phyloP scores from a whole-genome alignment of 2,329 filamentous ascomycete species.

The Fusarium sp. region DNA sequence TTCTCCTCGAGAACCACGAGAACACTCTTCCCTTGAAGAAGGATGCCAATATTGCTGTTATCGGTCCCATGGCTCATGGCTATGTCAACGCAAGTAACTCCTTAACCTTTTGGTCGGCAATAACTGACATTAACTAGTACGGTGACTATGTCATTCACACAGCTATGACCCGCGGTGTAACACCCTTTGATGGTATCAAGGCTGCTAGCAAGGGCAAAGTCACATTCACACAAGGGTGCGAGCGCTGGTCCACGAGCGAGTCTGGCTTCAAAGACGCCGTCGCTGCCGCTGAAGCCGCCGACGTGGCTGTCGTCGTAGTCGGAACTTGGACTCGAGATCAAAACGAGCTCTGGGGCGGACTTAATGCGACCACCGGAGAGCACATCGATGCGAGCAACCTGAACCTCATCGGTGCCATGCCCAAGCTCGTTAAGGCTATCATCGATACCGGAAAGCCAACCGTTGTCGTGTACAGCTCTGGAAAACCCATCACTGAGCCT shows the following conservation, averaged over 20 bases:
- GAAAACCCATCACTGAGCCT: conserved; percentile 78
- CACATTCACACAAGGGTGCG: conserved; percentile 76
- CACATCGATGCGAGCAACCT: conserved; percentile 75
- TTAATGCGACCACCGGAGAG: conserved; percentile 81
- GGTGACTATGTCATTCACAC: conserved; percentile 79
- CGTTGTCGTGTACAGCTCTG: conserved; percentile 74
- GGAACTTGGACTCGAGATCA: conserved; percentile 83
- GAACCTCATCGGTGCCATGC: conserved; percentile 77
- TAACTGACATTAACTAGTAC: conserved; percentile 56
- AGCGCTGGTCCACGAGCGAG: conserved; percentile 77
- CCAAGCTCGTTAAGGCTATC: conserved; percentile 72
- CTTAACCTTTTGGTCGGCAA: not conserved
- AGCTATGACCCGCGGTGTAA: conserved; percentile 73
- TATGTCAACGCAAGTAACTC: conserved; percentile 70
- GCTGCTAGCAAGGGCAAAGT: conserved; percentile 69
- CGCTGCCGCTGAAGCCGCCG: conserved; percentile 71
- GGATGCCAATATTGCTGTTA: conserved; percentile 75
- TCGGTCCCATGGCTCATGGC: conserved; percentile 79
- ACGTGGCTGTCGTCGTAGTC: conserved; percentile 78
- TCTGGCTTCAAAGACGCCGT: conserved; percentile 75
- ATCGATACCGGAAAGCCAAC: conserved; percentile 75
- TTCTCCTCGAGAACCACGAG: conserved; percentile 69
- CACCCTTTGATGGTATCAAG: conserved; percentile 75
- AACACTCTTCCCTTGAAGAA: conserved; percentile 66
- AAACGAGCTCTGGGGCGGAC: conserved; percentile 73